Percentiles rank a stretch among this genome's conserved stretches.
phyloP scores from a whole-genome alignment of 352 stramenopile genomes.

The Globisporangium acanthophoron region DNA sequence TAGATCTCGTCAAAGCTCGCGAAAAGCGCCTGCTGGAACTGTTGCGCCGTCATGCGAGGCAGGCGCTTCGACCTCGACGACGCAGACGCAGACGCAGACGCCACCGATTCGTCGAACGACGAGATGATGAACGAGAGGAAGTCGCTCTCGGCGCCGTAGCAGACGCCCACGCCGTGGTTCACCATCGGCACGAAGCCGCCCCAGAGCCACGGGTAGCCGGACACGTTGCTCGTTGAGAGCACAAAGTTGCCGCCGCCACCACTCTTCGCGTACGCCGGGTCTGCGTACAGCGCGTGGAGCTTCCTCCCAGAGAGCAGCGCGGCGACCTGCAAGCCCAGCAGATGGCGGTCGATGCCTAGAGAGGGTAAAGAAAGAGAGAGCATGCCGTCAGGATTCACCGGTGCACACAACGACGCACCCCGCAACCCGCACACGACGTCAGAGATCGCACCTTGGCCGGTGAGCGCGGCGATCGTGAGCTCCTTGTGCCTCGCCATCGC shows the following conservation, averaged over 20 bases:
- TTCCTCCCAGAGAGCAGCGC: slow-evolving; percentile 65
- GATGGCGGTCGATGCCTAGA: slow-evolving; percentile 85
- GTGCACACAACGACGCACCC: no score
- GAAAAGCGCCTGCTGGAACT: slow-evolving; percentile 47
- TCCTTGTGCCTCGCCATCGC: slow-evolving; percentile 86
- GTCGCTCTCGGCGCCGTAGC: slow-evolving; percentile 90
- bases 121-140: slow-evolving; percentile 92
- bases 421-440: not conserved
- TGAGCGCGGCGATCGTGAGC: slow-evolving; percentile 69
- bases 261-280: slow-evolving; percentile 76
- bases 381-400: not conserved
- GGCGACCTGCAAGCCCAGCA: slow-evolving; percentile 89
- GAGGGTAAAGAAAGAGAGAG: not conserved
- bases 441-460: slow-evolving; percentile 32
- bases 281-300: slow-evolving; percentile 74
- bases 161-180: slow-evolving; percentile 90
- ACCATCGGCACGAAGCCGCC: slow-evolving; percentile 91
- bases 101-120: slow-evolving; percentile 49
- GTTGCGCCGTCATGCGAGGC: slow-evolving; percentile 25
- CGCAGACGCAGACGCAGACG: slow-evolving; percentile 5
- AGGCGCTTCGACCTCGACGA: slow-evolving; percentile 4
- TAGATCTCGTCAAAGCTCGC: slow-evolving; percentile 60
- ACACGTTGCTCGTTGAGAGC: slow-evolving; percentile 94
- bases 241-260: slow-evolving; percentile 88
- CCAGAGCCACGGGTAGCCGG: slow-evolving; percentile 93